Evolutionary conservation across 2,329 filamentous ascomycete genomes (phyloP).

Genomic region (Penicillium janthinellum): DNA sequence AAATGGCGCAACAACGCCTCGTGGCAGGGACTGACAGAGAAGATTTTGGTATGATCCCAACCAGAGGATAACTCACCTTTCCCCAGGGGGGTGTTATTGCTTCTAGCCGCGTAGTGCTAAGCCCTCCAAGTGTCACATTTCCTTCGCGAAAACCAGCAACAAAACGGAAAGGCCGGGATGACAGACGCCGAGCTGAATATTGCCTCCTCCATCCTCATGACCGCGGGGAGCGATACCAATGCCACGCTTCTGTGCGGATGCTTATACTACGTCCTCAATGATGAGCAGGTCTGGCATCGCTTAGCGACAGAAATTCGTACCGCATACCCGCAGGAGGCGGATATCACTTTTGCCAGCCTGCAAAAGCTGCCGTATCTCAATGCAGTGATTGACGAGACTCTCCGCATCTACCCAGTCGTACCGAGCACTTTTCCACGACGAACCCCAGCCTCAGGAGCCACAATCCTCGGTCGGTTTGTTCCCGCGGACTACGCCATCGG

Average conservation of each 20-base stretch:
- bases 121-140: neutral
- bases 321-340: neutral
- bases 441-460: neutral
- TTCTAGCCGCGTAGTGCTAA: neutral
- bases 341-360: neutral
- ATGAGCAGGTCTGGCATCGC: neutral
- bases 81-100: neutral
- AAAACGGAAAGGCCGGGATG: neutral
- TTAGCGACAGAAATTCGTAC: neutral
- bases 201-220: neutral
- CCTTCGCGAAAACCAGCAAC: neutral
- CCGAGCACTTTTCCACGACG: neutral
- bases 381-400: neutral
- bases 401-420: neutral
- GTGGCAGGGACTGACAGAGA: neutral
- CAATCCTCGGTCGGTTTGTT: neutral
- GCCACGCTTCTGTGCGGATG: neutral
- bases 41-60: neutral
- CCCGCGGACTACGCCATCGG: neutral
- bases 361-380: neutral
- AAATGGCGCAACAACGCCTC: neutral
- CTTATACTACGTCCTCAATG: neutral
- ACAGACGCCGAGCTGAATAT: neutral
- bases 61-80: neutral
- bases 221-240: neutral